These are phyloP conservation scores for Ulota crispa DNA, from an alignment of 225 moss, liverwort and hornwort genomes.

Conservation along the genomic window DNA sequence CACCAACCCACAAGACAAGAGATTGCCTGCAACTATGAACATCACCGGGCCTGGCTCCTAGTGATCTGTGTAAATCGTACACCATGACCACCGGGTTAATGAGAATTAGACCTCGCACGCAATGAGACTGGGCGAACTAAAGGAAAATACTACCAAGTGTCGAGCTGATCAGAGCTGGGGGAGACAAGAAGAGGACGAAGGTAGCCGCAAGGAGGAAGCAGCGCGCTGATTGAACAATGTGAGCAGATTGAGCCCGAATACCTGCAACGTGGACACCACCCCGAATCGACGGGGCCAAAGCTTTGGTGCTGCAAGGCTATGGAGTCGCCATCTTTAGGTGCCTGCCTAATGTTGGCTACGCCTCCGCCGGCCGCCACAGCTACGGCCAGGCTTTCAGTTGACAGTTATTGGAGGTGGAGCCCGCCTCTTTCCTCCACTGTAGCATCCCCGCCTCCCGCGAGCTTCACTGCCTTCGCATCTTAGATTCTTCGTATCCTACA, in stretches of 20 bases:
- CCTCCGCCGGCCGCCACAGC: neutral
- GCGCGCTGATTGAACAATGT: slow-evolving; percentile 27
- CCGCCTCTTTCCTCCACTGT: no score
- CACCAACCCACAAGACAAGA: neutral
- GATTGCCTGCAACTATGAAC: neutral
- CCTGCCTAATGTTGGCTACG: slow-evolving; percentile 6
- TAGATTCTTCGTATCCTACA: no score
- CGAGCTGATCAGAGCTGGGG: neutral
- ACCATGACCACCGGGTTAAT: neutral
- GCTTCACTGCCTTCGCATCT: no score
- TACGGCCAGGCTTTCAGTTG: neutral
- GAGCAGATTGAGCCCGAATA: neutral
- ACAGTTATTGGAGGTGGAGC: no score
- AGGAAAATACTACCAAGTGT: neutral
- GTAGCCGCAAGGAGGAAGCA: neutral
- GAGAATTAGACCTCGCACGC: neutral
- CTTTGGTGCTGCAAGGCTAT: slow-evolving; percentile 17
- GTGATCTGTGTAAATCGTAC: neutral
- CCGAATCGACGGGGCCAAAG: neutral
- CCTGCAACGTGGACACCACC: neutral
- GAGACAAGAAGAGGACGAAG: neutral
- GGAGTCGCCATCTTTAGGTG: neutral
- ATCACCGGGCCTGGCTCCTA: neutral
- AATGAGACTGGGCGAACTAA: neutral
- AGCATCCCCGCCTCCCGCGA: no score